Percentiles rank a stretch among this genome's conserved stretches.
Evolutionary conservation across 495 filamentous ascomycete species (phyloP).

Genomic region (Xylaria scruposa): DNA sequence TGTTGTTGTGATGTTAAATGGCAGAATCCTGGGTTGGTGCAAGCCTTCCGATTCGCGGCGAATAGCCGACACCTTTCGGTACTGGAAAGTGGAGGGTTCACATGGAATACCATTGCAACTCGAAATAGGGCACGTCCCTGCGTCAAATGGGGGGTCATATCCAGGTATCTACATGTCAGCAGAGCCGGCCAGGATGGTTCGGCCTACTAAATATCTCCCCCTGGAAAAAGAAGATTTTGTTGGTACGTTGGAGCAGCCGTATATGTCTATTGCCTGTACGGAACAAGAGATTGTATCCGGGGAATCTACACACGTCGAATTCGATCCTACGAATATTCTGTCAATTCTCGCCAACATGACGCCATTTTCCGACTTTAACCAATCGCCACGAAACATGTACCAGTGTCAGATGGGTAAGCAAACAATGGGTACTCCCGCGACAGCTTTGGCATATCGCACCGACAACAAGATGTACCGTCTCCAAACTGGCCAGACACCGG

Average conservation of each 20-base stretch:
- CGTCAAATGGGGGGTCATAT: conserved; percentile 86
- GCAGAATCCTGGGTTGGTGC: conserved; percentile 88
- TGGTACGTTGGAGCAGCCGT: conserved; percentile 94
- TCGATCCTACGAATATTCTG: conserved; percentile 93
- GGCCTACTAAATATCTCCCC: conserved; percentile 90
- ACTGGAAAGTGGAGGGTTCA: conserved; percentile 94
- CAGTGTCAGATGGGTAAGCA: conserved; percentile 99
- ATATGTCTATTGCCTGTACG: conserved; percentile 94
- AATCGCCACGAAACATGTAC: conserved; percentile 99
- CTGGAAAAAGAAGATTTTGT: conserved; percentile 84
- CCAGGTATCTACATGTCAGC: conserved; percentile 96
- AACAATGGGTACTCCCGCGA: conserved; percentile 95
- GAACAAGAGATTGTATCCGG: conserved; percentile 83
- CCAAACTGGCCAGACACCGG: conserved; percentile 94
- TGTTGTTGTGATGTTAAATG: conserved; percentile 88
- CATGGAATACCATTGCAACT: conserved; percentile 83
- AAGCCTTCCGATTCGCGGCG: conserved; percentile 77
- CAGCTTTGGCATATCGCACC: conserved; percentile 82
- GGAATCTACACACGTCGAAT: conserved; percentile 91
- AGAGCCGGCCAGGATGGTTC: conserved; percentile 80
- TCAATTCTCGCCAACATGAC: conserved; percentile 99
- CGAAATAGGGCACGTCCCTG: conserved; percentile 91
- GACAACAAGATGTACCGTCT: conserved; percentile 97
- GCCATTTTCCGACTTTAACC: conserved; percentile 98
- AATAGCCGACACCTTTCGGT: conserved; percentile 82